Base-by-base conservation (phyloP, 2,329 filamentous ascomycete genomes). In the Emergomyces orientalis region DNA sequence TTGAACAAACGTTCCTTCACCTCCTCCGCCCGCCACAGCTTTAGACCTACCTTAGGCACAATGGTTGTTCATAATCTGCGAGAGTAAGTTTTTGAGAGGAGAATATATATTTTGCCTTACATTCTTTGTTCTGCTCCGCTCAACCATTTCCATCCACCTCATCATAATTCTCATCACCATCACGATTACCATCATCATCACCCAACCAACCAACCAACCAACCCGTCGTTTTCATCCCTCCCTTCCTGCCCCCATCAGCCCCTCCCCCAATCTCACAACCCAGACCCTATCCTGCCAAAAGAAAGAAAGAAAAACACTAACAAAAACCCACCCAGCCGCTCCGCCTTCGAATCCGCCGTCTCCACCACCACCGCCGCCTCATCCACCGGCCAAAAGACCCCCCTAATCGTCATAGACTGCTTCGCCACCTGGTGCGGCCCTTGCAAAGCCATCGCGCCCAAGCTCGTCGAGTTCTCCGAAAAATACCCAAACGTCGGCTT, bases 381-480 rank as follows among this genome's bases (percentile, higher is more conserved):
- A 61, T 76, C 89, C 67, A 74, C 76, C 62, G 77, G 80, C 63
- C 74, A 81, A 66, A 75, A 73, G 32, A 11, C 55, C n/a, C 37
- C 55, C 1, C 78, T 90, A 66, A 76, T 79, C 62, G 74, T 82
- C 62, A 75, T 80, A 69, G 80, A 82, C 71, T 82, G 81, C 76
- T 81, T 79, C 70, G 80, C 80, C 17, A 79, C 79, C 66, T 84
- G 82, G 81, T 84, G 82, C 70, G 81, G 81, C 1, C 82, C 82
- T 34, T 84, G 82, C 76, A 82, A 82, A 69, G 75, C 78, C 41
- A 81, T 84, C 62, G 77, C 78, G 2, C 82, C 82, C 37, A 73
- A 80, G 65, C 79, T 83, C 69, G 78, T 79, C 62, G 73, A 79
- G 67, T 76, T 84, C 62, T 82, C 81, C 63, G 76, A 79, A 61